Conservation (phyloP, 805 yeast species). For the Torulaspora delbrueckii region DNA sequence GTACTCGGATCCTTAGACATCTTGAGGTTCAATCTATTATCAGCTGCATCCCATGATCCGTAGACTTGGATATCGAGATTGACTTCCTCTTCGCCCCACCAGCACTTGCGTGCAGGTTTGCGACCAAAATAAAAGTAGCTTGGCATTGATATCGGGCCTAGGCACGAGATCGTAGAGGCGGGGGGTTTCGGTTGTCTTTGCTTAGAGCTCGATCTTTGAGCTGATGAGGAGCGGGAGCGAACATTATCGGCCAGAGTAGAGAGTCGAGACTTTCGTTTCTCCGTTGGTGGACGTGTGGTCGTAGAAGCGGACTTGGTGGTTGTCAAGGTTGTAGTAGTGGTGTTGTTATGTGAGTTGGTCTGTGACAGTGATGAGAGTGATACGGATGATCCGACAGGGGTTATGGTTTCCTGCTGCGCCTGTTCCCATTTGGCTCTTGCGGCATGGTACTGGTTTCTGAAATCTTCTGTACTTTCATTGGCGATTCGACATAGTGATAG, state of each 20-base stretch:
- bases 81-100: conserved; percentile 79
- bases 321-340: conserved; percentile 6
- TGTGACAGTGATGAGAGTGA: conserved; percentile 12
- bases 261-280: conserved; percentile 50
- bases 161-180: conserved; percentile 33
- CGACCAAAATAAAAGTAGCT: conserved; percentile 89
- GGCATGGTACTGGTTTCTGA: conserved; percentile 24
- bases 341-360: conserved; percentile 29
- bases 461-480: conserved; percentile 38
- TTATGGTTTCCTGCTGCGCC: conserved; percentile 12
- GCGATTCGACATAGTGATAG: conserved; percentile 41
- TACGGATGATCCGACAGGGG: conserved; percentile 14
- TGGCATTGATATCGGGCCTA: conserved; percentile 43
- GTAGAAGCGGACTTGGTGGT: conserved; percentile 8
- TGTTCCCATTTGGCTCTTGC: conserved; percentile 26
- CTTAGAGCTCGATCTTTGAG: conserved; percentile 40
- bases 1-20: conserved; percentile 8
- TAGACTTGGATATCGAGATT: conserved; percentile 39
- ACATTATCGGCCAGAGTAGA: conserved; percentile 58
- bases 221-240: conserved; percentile 55
- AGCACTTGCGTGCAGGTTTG: conserved; percentile 96
- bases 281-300: conserved; percentile 10
- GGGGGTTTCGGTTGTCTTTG: conserved; percentile 30
- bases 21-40: conserved; percentile 7
- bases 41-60: conserved; percentile 21